These are phyloP conservation scores for Coemansia sp. DNA, from an alignment of 192 early-diverging fungal species.

Conservation along the genomic window DNA sequence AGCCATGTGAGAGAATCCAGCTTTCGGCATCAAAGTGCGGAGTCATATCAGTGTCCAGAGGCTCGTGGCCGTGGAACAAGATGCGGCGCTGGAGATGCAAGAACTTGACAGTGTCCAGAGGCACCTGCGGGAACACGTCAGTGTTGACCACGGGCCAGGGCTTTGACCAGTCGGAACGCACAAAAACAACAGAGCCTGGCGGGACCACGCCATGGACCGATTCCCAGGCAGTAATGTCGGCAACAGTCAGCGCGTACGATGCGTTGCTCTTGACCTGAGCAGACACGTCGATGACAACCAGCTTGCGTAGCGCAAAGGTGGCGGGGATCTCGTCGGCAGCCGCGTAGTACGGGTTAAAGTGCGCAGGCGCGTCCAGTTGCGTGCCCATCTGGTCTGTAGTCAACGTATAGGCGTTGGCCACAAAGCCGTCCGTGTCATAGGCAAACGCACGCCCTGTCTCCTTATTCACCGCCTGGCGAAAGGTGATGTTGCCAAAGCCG, in stretches of 20 bases:
- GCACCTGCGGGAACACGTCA: conserved; percentile 50
- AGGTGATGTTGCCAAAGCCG: conserved; percentile 52
- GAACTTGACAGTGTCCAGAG: conserved; percentile 42
- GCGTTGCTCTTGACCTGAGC: conserved; percentile 22
- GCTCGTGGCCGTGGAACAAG: conserved; percentile 54
- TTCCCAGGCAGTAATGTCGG: conserved; percentile 44
- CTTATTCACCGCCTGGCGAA: conserved; percentile 34
- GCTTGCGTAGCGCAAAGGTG: conserved; percentile 50
- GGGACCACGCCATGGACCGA: conserved; percentile 37
- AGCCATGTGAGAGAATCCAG: conserved; percentile 47
- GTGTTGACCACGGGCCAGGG: conserved; percentile 50
- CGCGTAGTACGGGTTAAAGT: conserved; percentile 47
- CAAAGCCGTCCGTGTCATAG: conserved; percentile 44
- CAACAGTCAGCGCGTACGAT: conserved; percentile 35
- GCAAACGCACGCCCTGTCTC: conserved; percentile 38
- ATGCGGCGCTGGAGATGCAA: conserved; percentile 43
- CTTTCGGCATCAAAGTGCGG: conserved; percentile 40
- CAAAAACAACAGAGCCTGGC: conserved; percentile 42
- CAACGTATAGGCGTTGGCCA: conserved; percentile 48
- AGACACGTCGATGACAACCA: conserved; percentile 52
- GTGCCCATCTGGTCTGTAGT: conserved; percentile 55
- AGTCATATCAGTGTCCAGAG: conserved; percentile 53
- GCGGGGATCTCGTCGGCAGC: conserved; percentile 49
- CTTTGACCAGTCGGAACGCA: conserved; percentile 54
- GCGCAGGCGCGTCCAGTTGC: conserved; percentile 52